Base-by-base conservation (phyloP, 768 basidiomycete genomes). In the Leccinum boreale region DNA sequence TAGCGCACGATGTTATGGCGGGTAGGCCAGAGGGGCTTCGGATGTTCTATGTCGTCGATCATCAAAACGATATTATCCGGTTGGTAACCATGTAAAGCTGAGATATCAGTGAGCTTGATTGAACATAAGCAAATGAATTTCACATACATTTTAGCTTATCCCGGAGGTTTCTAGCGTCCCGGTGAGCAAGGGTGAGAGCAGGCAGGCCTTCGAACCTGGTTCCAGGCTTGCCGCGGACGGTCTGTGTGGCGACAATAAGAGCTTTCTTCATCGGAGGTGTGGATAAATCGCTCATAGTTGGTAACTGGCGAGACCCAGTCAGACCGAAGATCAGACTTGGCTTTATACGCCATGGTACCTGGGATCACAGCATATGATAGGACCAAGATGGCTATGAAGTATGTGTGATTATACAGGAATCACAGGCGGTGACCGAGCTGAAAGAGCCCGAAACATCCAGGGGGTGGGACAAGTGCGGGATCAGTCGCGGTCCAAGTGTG, bases 1-100 rank as follows among this genome's bases (percentile, higher is more conserved):
- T 0, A 2, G 66, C 78, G 48, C 55, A 82, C 82, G 48, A 85
- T 79, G 23, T 76, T 83, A 3, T 58, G 62, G 19, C 64, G 63
- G 0, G 79, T 83, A 1, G 82, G 83, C 63, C 73, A 72, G 0
- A 67, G 57, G 29, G 77, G 53, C 12, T 66, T 29, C 3, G 73
- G 65, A n/a, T 73, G 65, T 5, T 1, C 6, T 8, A 19, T 24
- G 5, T 68, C 61, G 56, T 85, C 83, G 9, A 79, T 68, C 51
- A 85, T 74, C 0, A 79, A 61, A 0, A 69, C 74, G 33, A 84
- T 75, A 52, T 83, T 72, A 14, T 74, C 66, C 0, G 62, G 49
- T 1, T 67, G 50, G 60, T 84, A 84, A 2, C 62, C 69, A 52
- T 77, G 79, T 19, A 53, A 57, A 1, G 68, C 79, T 80, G 10